Base-by-base conservation (phyloP, 805 yeast species). In the Zygosaccharomyces rouxii region DNA sequence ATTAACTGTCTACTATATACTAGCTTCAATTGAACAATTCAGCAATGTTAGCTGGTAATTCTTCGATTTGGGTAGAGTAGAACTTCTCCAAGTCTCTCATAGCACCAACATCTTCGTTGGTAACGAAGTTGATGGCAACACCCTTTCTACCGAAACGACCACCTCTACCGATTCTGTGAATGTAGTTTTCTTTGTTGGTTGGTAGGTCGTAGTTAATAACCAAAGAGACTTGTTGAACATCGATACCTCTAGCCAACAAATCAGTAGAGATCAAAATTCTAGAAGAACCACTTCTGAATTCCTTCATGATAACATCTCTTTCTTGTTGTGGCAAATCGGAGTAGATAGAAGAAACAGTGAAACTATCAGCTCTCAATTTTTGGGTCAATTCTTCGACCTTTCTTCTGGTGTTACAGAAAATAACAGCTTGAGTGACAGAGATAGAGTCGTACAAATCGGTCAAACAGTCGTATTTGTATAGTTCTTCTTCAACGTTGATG, bases 81-180 rank as follows among this genome's bases (percentile, higher is more conserved):
- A 80, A 80, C 67, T 73, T 74, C 66, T 85, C 89, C 56, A 86
- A 72, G 57, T 83, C 96, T 67, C 82, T 79, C 75, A 92, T 76
- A 66, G 78, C 80, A 46, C 76, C 78, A 55, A 76, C 77, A 70
- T 94, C 98, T 44, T 83, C 84, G 57, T 75, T 76, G 49, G 97
- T 89, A 63, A 89, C 83, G 62, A 94, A 86, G 77, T 90, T 94
- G 71, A 92, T 88, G 50, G 99, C 97, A 63, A 86, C 95, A 77
- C 96, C 99, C 77, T 90, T 92, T 73, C 99, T 83, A 60, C 99
- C 99, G 76, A 92, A 92, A 69, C 99, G 83, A 56, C 98, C 99
- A 59, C 96, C 89, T 71, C 99, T 84, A 70, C 99, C 99, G 58
- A 92, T 92, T 73, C 99, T 81, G 76, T 92, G 99, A 65, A 92